These are phyloP conservation scores for Neurospora sp. DNA, from an alignment of 495 filamentous ascomycete species.

Conservation along the genomic window DNA sequence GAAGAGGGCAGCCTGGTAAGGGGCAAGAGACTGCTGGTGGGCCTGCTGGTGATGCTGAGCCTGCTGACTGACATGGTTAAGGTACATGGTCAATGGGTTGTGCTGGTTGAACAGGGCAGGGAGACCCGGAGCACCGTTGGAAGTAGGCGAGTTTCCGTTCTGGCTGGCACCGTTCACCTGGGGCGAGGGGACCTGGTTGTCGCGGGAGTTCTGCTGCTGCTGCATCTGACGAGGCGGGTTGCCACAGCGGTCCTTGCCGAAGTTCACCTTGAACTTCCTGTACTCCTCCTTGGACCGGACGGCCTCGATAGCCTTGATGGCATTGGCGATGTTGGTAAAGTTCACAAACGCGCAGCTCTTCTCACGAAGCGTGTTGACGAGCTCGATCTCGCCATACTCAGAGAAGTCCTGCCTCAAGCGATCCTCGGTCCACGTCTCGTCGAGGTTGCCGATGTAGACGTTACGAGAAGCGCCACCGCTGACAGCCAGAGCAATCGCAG, in stretches of 20 bases:
- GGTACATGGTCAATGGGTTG: constrained; percentile 93
- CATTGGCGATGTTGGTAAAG: constrained; percentile 98
- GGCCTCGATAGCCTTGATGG: constrained; percentile 97
- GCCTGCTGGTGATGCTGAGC: constrained; percentile 67
- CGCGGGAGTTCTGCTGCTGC: constrained; percentile 36
- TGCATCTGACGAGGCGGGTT: constrained; percentile 85
- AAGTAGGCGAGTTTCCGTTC: constrained; percentile 43
- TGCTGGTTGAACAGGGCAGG: constrained; percentile 68
- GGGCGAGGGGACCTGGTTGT: constrained; percentile 59
- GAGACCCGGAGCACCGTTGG: constrained; percentile 27
- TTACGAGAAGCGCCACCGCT: constrained; percentile 93
- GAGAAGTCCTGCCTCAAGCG: constrained; percentile 92
- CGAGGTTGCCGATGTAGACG: constrained; percentile 95
- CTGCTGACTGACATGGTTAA: constrained; percentile 75
- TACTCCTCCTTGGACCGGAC: constrained; percentile 92
- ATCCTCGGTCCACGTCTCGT: constrained; percentile 95
- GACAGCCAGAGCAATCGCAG: constrained; percentile 91
- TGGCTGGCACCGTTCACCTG: constrained; percentile 45
- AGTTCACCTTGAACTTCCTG: constrained; percentile 97
- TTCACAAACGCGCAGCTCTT: constrained; percentile 99
- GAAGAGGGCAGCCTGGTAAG: constrained; percentile 52
- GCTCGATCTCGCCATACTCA: constrained; percentile 95
- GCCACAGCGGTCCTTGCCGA: constrained; percentile 95
- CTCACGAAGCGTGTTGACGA: constrained; percentile 92
- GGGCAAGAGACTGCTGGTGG: constrained; percentile 50